phyloP scores from a whole-genome alignment of 176 grass and related monocot genomes.

The Bothriochloa decipiens region DNA sequence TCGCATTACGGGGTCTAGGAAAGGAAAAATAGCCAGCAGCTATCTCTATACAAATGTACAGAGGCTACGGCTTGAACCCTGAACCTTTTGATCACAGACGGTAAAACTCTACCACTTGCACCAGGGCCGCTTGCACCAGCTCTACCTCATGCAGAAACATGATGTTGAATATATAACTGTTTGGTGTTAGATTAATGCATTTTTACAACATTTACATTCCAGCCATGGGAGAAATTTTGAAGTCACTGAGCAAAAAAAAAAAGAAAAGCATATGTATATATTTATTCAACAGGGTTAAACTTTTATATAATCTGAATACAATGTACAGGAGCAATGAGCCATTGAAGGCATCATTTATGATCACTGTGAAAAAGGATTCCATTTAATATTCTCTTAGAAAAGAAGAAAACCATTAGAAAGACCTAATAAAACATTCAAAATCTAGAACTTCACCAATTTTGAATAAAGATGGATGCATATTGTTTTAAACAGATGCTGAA shows the following conservation, averaged over 20 bases:
- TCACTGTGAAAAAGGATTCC: conserved; percentile 38
- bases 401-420: background rate
- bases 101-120: too few species aligned
- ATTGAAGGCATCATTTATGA: conserved; percentile 28
- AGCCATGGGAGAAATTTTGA: conserved; percentile 1
- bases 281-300: conserved; percentile 24
- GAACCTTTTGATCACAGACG: too few species aligned
- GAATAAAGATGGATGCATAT: background rate
- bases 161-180: too few species aligned
- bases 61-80: too few species aligned
- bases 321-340: conserved; percentile 48
- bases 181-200: too few species aligned
- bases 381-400: background rate
- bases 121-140: too few species aligned
- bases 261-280: conserved; percentile 3
- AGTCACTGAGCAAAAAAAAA: background rate
- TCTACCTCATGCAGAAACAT: too few species aligned
- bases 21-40: too few species aligned
- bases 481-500: background rate
- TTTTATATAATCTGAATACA: conserved; percentile 39
- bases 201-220: too few species aligned
- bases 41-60: too few species aligned
- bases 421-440: background rate
- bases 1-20: too few species aligned
- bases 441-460: background rate